Evolutionary conservation across 345 rosid species (phyloP).

Genomic region (Boechera divaricarpa): DNA sequence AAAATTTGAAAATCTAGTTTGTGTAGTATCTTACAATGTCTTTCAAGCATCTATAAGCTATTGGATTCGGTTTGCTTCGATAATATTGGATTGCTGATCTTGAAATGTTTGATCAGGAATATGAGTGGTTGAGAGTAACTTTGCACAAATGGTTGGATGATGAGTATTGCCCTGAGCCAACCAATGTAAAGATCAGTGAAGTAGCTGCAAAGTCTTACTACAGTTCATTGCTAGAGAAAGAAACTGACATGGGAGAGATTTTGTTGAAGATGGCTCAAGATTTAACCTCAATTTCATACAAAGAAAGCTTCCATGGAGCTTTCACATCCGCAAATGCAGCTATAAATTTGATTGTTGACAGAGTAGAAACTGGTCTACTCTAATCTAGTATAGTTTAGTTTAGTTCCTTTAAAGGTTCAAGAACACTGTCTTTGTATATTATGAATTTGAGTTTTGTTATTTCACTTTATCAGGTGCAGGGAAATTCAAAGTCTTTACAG

Average conservation of each 20-base stretch:
- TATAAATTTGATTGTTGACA: conserved; percentile 61
- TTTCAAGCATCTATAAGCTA: no score
- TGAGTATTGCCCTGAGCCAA: conserved; percentile 94
- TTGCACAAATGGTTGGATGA: conserved; percentile 93
- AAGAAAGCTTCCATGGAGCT: conserved; percentile 94
- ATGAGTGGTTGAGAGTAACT: conserved; percentile 83
- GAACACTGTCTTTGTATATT: conserved; percentile 32
- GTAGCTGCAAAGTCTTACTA: conserved; percentile 70
- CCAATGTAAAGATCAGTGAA: conserved; percentile 77
- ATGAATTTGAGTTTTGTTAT: conserved; percentile 32
- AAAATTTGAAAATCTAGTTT: neutral
- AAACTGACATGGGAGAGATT: conserved; percentile 75
- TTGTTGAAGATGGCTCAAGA: conserved; percentile 75
- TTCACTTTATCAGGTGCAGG: conserved; percentile 58
- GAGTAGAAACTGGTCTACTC: conserved; percentile 47
- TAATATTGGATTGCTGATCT: neutral
- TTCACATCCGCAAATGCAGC: conserved; percentile 90
- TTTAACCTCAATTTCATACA: conserved; percentile 72
- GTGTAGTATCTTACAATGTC: no score
- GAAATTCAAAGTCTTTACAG: conserved; percentile 56
- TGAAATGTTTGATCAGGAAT: conserved; percentile 58
- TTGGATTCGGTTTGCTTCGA: neutral
- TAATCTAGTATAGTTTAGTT: conserved; percentile 14
- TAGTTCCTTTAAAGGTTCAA: conserved; percentile 13
- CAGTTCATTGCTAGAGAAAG: conserved; percentile 59